Percentiles rank a stretch among this genome's conserved stretches.
phyloP scores from a whole-genome alignment of 148 eudicot species.

The Oxyria digyna region DNA sequence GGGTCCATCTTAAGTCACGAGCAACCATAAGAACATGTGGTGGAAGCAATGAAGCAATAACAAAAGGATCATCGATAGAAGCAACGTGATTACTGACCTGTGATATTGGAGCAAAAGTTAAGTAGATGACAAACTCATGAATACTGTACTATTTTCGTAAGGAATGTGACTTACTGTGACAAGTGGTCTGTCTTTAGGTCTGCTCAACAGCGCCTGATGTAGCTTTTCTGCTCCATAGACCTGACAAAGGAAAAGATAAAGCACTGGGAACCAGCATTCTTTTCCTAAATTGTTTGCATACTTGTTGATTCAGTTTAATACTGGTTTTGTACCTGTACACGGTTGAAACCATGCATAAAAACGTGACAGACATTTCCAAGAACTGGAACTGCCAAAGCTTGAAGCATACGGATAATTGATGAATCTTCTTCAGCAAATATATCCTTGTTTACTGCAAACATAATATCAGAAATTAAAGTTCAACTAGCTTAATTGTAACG shows the following conservation, averaged over 20 bases:
- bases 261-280: neutral
- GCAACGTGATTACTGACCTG: constrained; percentile 99
- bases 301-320: neutral
- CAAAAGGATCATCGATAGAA: constrained; percentile 83
- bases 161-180: constrained; percentile 42
- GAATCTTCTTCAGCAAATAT: constrained; percentile 69
- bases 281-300: neutral
- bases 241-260: constrained; percentile 27
- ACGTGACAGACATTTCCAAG: constrained; percentile 90
- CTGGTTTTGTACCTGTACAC: constrained; percentile 42
- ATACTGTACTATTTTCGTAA: too few species aligned
- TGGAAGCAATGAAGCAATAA: constrained; percentile 73
- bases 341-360: constrained; percentile 88
- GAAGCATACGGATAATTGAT: constrained; percentile 65
- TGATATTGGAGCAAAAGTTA: constrained; percentile 4
- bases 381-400: constrained; percentile 80
- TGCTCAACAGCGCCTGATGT: constrained; percentile 40
- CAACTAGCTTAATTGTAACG: neutral
- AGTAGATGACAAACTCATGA: neutral
- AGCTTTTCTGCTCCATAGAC: constrained; percentile 83
- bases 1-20: constrained; percentile 79
- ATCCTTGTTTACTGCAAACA: constrained; percentile 41
- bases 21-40: constrained; percentile 64
- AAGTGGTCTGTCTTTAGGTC: constrained; percentile 58
- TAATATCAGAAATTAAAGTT: neutral